phyloP scores from a whole-genome alignment of 2,329 filamentous ascomycete species.

The Orbilia blumenaviensis region DNA sequence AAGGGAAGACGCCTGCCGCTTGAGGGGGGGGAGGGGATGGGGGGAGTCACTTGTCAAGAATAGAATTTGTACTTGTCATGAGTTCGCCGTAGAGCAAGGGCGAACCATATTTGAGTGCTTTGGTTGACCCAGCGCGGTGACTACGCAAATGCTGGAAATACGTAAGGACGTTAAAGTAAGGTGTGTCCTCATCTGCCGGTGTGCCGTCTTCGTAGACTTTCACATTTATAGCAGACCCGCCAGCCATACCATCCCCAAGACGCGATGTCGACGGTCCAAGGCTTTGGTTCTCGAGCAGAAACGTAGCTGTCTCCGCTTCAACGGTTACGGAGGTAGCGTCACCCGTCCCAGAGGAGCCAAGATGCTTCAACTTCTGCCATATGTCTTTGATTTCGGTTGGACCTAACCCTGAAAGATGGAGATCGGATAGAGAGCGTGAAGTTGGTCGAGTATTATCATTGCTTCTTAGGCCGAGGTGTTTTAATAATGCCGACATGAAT shows the following conservation, averaged over 20 bases:
- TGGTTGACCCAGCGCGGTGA: constrained; percentile 63
- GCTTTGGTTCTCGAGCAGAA: background rate
- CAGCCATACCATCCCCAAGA: constrained; percentile 71
- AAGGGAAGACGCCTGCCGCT: no score
- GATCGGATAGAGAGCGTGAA: constrained; percentile 74
- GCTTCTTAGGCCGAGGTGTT: constrained; percentile 82
- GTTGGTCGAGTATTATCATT: constrained; percentile 61
- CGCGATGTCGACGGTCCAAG: background rate
- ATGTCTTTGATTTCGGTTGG: constrained; percentile 73
- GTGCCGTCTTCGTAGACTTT: constrained; percentile 74
- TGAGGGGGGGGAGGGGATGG: no score
- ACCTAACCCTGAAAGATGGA: constrained; percentile 80
- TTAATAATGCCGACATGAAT: constrained; percentile 81
- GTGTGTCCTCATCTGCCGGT: constrained; percentile 70
- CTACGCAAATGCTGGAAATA: constrained; percentile 55
- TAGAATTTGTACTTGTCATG: constrained; percentile 90
- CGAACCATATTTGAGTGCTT: constrained; percentile 71
- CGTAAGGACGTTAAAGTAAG: constrained; percentile 74
- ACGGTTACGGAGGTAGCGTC: background rate
- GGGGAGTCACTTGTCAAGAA: constrained; percentile 79
- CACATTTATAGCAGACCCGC: constrained; percentile 75
- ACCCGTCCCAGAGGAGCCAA: background rate
- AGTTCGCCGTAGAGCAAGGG: constrained; percentile 87
- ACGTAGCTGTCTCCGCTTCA: constrained; percentile 8
- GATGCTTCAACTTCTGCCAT: constrained; percentile 61